These are phyloP conservation scores for Priceomyces melissophilus DNA, from an alignment of 805 yeast genomes.

Conservation along the genomic window DNA sequence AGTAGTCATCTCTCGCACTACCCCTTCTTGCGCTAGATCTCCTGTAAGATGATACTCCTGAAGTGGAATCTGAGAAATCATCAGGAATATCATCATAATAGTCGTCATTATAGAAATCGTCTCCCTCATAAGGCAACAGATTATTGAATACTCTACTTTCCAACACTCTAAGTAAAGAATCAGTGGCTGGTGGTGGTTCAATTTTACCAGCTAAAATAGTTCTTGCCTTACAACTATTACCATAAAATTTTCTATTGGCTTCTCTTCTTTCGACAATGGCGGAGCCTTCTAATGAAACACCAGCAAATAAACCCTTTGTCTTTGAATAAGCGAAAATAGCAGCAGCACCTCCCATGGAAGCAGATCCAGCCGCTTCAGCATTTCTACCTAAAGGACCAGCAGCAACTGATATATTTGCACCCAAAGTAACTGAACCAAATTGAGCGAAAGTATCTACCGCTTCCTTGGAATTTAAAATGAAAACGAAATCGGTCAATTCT, in stretches of 20 bases:
- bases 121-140: conserved; percentile 45
- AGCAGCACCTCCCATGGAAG: conserved; percentile 80
- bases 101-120: conserved; percentile 59
- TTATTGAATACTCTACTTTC: conserved; percentile 79
- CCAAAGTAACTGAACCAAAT: conserved; percentile 88
- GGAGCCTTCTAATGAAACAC: conserved; percentile 95
- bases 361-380: conserved; percentile 96
- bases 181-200: conserved; percentile 91
- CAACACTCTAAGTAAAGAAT: conserved; percentile 78
- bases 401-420: conserved; percentile 92
- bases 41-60: conserved; percentile 29
- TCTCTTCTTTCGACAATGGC: conserved; percentile 96
- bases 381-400: conserved; percentile 98
- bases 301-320: conserved; percentile 95
- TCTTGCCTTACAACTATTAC: conserved; percentile 84
- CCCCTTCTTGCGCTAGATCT: conserved; percentile 14
- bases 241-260: conserved; percentile 93
- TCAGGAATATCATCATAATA: conserved; percentile 73
- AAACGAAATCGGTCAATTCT: conserved; percentile 93
- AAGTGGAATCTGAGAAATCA: conserved; percentile 56
- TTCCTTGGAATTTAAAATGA: conserved; percentile 77
- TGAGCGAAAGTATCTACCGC: conserved; percentile 95
- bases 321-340: conserved; percentile 93
- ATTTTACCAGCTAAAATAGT: conserved; percentile 79
- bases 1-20: conserved; percentile 23